Conservation (phyloP, 345 rosid species). For the Salix brachista region DNA sequence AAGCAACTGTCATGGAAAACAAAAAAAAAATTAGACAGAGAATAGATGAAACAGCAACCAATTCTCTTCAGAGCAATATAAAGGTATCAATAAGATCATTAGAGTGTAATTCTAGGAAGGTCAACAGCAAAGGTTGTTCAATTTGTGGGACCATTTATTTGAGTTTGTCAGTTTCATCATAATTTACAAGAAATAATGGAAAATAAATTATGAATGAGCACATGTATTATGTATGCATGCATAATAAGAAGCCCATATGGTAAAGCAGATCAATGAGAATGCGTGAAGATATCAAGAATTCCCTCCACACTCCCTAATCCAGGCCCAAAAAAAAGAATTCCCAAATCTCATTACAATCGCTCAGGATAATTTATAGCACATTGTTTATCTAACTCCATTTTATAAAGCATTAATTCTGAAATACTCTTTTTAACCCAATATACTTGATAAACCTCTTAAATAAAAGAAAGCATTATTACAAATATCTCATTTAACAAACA, state of each 20-base stretch:
- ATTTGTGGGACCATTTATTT: neutral
- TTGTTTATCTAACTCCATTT: neutral
- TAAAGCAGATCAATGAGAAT: neutral
- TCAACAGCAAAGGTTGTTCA: neutral
- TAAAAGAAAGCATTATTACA: neutral
- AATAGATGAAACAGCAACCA: constrained; percentile 2
- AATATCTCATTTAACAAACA: neutral
- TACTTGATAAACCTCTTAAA: neutral
- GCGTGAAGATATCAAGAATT: too few species aligned
- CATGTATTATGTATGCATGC: neutral
- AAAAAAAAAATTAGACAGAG: constrained; percentile 15
- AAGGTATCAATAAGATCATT: neutral
- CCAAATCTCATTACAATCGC: neutral
- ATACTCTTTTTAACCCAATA: neutral
- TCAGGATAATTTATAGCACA: neutral
- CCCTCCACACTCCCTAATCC: too few species aligned
- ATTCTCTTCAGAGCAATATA: neutral
- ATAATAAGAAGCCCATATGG: neutral
- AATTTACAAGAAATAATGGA: neutral
- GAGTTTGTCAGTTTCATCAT: neutral
- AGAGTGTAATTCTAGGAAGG: neutral
- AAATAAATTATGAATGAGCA: neutral
- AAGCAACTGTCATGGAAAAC: constrained; percentile 57
- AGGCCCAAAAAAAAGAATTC: neutral
- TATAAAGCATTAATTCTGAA: neutral